Percentiles rank a stretch among this genome's conserved stretches.
Evolutionary conservation across 2,329 filamentous ascomycete species (phyloP).

Genomic region (Rhinocladiella similis): DNA sequence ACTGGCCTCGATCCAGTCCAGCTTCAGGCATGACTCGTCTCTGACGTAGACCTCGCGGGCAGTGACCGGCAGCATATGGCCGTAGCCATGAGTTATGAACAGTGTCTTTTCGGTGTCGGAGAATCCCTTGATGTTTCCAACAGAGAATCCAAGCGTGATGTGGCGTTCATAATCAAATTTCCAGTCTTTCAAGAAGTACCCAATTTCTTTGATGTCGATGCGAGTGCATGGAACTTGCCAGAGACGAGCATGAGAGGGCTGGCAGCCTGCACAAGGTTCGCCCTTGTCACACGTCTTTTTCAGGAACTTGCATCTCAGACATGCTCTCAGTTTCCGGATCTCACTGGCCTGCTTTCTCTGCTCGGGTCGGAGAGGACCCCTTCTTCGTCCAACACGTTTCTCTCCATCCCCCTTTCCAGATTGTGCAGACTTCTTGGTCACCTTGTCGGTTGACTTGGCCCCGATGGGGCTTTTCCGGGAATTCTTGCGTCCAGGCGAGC

Average conservation of each 20-base stretch:
- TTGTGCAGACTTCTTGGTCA: slow-evolving; percentile 72
- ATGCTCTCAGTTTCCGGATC: slow-evolving; percentile 91
- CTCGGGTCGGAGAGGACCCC: slow-evolving; percentile 85
- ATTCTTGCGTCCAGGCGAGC: slow-evolving; percentile 65
- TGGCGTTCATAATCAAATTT: slow-evolving; percentile 95
- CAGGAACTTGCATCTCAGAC: slow-evolving; percentile 94
- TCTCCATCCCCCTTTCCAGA: slow-evolving; percentile 81
- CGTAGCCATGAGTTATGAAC: slow-evolving; percentile 96
- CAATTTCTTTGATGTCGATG: slow-evolving; percentile 98
- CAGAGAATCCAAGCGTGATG: slow-evolving; percentile 79
- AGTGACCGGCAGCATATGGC: slow-evolving; percentile 87
- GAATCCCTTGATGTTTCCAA: slow-evolving; percentile 91
- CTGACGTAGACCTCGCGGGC: slow-evolving; percentile 91
- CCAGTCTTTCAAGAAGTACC: slow-evolving; percentile 99
- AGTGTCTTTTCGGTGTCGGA: slow-evolving; percentile 63
- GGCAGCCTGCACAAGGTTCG: slow-evolving; percentile 91
- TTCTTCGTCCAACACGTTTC: slow-evolving; percentile 90
- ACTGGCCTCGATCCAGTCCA: slow-evolving; percentile 89
- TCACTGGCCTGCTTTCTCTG: slow-evolving; percentile 96
- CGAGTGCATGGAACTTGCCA: slow-evolving; percentile 98
- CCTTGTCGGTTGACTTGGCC: slow-evolving; percentile 78
- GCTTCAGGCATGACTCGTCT: slow-evolving; percentile 87
- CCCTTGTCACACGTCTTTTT: slow-evolving; percentile 99
- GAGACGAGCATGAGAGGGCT: slow-evolving; percentile 89
- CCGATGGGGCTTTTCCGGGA: slow-evolving; percentile 72